phyloP scores from a whole-genome alignment of 208 protist species.

The Wallacemonas collosoma region DNA sequence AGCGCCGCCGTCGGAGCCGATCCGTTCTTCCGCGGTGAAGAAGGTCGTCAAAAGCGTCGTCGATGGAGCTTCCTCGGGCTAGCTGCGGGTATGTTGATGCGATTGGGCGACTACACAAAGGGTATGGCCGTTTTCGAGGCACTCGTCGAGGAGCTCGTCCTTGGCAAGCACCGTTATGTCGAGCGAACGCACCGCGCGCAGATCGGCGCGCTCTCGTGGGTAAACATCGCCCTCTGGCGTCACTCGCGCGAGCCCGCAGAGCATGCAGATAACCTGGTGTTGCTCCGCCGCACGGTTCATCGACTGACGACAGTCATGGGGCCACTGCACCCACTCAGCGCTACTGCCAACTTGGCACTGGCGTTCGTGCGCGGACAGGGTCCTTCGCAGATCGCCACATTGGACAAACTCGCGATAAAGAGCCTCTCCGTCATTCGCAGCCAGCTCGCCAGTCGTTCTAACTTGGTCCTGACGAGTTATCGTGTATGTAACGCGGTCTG shows the following conservation, averaged over 20 bases:
- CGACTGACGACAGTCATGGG: constrained; percentile 37
- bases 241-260: constrained; percentile 33
- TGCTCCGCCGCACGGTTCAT: constrained; percentile 42
- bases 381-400: constrained; percentile 30
- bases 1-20: constrained; percentile 7
- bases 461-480: constrained; percentile 34
- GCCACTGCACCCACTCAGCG: constrained; percentile 52
- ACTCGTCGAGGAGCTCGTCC: constrained; percentile 49
- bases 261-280: constrained; percentile 22
- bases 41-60: constrained; percentile 41
- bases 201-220: constrained; percentile 46
- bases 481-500: constrained; percentile 9
- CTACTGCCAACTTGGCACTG: constrained; percentile 35
- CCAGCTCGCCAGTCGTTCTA: constrained; percentile 31
- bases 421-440: constrained; percentile 36
- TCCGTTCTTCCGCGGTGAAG: constrained; percentile 12
- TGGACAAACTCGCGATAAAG: constrained; percentile 27
- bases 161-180: constrained; percentile 39
- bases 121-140: constrained; percentile 45
- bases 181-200: constrained; percentile 42
- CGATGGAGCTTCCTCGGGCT: constrained; percentile 54
- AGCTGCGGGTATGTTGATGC: constrained; percentile 39
- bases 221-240: constrained; percentile 37
- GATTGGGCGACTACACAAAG: constrained; percentile 24
- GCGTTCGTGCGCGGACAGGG: constrained; percentile 27